Base-by-base conservation (phyloP, 2,329 filamentous ascomycete genomes). In the Aureobasidium sp. region DNA sequence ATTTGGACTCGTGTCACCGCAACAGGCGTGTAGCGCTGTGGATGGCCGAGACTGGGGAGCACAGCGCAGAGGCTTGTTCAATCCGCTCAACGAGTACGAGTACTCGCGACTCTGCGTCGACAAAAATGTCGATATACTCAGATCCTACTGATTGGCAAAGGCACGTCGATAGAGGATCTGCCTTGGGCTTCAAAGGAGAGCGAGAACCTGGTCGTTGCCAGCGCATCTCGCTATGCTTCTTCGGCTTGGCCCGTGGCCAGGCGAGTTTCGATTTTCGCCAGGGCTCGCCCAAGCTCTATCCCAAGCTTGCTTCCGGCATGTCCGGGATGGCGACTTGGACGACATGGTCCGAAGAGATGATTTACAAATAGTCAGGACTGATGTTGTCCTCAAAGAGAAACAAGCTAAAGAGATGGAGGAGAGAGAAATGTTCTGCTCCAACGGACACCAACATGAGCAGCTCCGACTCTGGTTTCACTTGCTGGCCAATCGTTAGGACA, bases 181-280 rank as follows among this genome's bases (percentile, higher is more conserved):
- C 55, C 29, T 59, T 59, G 55, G 55, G 55, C 55, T 47, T 48
- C 55, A 27, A 37, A 46, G 12, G 2, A 12, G 12, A 39, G 13
- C 39, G 24, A 26, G 53, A 46, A 48, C 55, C 55, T 48, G 29
- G 55, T 48, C 55, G 34, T 32, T 59, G 55, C 55, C 55, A 59
- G 34, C 55, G 43, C 55, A 59, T 59, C 55, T 59, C 37, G 29
- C 55, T 37, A 37, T 47, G 41, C 43, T 29, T 48, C 51, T 56
- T 59, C 43, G 43, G 55, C 55, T 59, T 59, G 55, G 55, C 55
- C 55, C 55, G 55, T 47, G 55, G 27, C 34, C 27, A 46, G 51
- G 52, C 52, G 32, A 36, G 53, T 57, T 46, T 57, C 43, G 15
- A 34, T n/a, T 29, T 17, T 51, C 26, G 46, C 46, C 57, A 60